Conservation (phyloP, 768 basidiomycete genomes). For the Coprinopsis marcescibilis region DNA sequence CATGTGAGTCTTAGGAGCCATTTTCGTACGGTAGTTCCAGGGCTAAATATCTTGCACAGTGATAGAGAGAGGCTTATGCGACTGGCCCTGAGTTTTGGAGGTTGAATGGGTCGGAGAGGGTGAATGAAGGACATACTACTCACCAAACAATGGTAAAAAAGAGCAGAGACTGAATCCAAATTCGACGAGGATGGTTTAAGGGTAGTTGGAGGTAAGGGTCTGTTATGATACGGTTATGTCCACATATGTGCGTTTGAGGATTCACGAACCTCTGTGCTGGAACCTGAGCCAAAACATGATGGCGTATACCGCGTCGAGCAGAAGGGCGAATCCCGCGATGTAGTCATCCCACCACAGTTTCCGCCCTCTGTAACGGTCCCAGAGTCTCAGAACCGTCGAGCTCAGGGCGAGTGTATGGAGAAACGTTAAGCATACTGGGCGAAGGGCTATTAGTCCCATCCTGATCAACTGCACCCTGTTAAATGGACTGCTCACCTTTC, state of each 20-base stretch:
- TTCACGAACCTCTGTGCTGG: background rate
- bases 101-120: background rate
- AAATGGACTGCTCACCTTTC: constrained; percentile 6
- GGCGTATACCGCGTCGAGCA: constrained; percentile 12
- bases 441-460: too few relatives aligned
- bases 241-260: background rate
- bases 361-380: constrained; percentile 11
- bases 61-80: constrained; percentile 13
- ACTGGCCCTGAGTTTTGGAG: constrained; percentile 8
- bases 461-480: too few relatives aligned
- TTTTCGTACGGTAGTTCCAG: constrained; percentile 9
- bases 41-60: constrained; percentile 12
- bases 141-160: constrained; percentile 10
- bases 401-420: constrained; percentile 15
- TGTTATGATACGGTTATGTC: background rate
- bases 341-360: constrained; percentile 23
- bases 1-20: constrained; percentile 3
- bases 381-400: constrained; percentile 16
- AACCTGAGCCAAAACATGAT: constrained; percentile 12
- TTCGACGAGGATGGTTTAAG: constrained; percentile 10
- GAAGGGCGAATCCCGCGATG: constrained; percentile 13
- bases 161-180: constrained; percentile 8
- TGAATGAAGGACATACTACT: background rate
- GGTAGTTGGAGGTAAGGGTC: background rate
- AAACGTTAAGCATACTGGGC: constrained; percentile 10